Conservation (phyloP, 768 basidiomycete species). For the Tricholoma bakamatsutake region DNA sequence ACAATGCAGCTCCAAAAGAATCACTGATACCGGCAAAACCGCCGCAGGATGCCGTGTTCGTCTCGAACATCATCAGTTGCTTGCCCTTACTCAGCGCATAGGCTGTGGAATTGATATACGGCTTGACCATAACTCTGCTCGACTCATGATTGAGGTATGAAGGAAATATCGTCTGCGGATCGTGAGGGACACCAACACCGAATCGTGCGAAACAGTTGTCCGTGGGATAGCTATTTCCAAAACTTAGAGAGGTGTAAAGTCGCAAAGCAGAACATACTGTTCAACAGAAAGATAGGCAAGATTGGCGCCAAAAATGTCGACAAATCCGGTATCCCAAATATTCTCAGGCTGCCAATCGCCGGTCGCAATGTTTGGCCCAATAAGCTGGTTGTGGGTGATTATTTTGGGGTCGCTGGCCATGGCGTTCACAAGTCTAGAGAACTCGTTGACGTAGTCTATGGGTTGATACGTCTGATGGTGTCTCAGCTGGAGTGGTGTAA, state of each 20-base stretch:
- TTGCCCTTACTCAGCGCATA: constrained; percentile 37
- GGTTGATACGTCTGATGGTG: constrained; percentile 29
- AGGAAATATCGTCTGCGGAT: constrained; percentile 45
- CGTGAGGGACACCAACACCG: constrained; percentile 32
- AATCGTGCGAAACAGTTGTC: constrained; percentile 57
- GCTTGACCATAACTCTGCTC: constrained; percentile 39
- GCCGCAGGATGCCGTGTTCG: constrained; percentile 65
- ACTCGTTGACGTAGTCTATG: constrained; percentile 48
- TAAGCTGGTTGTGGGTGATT: constrained; percentile 37
- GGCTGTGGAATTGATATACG: constrained; percentile 46
- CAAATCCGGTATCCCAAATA: constrained; percentile 51
- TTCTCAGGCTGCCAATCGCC: constrained; percentile 48
- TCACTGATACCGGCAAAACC: constrained; percentile 61
- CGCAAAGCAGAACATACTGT: constrained; percentile 33
- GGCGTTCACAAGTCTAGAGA: constrained; percentile 39
- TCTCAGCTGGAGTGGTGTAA: neutral
- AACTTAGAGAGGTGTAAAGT: constrained; percentile 10
- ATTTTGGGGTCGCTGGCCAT: constrained; percentile 36
- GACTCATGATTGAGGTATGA: constrained; percentile 60
- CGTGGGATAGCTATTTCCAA: constrained; percentile 44
- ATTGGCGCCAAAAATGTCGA: constrained; percentile 32
- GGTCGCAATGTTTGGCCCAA: constrained; percentile 51
- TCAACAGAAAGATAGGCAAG: constrained; percentile 49
- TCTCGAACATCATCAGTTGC: constrained; percentile 62
- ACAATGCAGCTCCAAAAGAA: constrained; percentile 57